phyloP scores from a whole-genome alignment of 2,329 filamentous ascomycete species.

The Neospermospora avenae region DNA sequence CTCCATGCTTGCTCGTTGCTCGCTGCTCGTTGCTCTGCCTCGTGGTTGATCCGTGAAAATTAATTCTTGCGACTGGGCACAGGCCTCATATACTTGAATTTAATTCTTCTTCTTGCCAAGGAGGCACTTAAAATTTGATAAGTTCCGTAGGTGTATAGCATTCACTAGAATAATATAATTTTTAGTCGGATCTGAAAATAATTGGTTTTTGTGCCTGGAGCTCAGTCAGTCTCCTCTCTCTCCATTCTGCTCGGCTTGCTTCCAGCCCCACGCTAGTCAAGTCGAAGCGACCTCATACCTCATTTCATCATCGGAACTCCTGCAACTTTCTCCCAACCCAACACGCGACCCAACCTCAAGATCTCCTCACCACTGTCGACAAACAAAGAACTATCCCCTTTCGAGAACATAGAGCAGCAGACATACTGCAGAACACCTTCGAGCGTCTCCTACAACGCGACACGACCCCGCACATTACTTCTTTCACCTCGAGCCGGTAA shows the following conservation, averaged over 20 bases:
- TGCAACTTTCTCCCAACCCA: slow-evolving; percentile 6
- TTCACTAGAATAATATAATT: not conserved
- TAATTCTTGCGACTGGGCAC: not conserved
- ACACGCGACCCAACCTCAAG: slow-evolving; percentile 19
- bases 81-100: not conserved
- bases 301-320: slow-evolving; percentile 11
- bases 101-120: not conserved
- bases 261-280: not conserved
- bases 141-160: not conserved
- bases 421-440: slow-evolving; percentile 18
- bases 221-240: not conserved
- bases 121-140: not conserved
- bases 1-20: not conserved
- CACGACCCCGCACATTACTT: slow-evolving; percentile 27
- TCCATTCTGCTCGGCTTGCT: not conserved
- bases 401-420: slow-evolving; percentile 23
- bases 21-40: not conserved
- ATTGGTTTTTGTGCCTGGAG: not conserved
- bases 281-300: not conserved
- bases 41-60: not conserved
- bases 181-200: not conserved
- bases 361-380: slow-evolving; percentile 10
- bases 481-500: slow-evolving; percentile 15
- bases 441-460: slow-evolving; percentile 15
- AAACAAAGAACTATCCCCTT: not conserved